Conservation (phyloP, 2,329 filamentous ascomycete genomes). For the Colletotrichum sp. region DNA sequence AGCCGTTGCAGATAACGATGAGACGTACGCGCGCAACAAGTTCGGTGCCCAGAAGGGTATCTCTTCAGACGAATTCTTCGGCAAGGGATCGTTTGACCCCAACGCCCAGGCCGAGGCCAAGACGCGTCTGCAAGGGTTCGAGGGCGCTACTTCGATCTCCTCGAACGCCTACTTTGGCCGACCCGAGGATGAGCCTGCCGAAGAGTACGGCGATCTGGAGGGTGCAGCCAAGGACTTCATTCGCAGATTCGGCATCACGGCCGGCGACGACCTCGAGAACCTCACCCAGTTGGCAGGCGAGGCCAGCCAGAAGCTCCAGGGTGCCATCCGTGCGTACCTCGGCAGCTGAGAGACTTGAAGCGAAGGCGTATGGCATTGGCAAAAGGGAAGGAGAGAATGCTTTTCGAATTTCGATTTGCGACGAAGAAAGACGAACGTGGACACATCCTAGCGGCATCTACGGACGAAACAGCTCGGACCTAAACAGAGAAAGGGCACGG, state of each 20-base stretch:
- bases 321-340: constrained; percentile 69
- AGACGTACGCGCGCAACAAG: constrained; percentile 84
- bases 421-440: neutral
- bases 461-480: neutral
- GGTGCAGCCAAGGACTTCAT: constrained; percentile 95
- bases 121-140: constrained; percentile 85
- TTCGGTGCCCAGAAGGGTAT: constrained; percentile 96
- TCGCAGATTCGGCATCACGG: constrained; percentile 92
- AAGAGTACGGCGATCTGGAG: constrained; percentile 91
- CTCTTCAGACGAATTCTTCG: constrained; percentile 98
- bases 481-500: neutral
- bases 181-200: constrained; percentile 78
- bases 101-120: constrained; percentile 85
- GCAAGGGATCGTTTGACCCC: constrained; percentile 86
- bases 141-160: constrained; percentile 90
- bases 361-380: neutral
- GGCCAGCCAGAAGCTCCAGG: constrained; percentile 83
- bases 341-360: constrained; percentile 50
- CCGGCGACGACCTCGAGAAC: constrained; percentile 95
- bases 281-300: constrained; percentile 83
- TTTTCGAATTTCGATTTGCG: neutral
- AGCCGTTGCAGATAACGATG: constrained; percentile 65
- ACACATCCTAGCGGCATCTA: neutral
- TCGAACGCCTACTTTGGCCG: constrained; percentile 98
- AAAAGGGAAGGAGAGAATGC: neutral